phyloP scores from a whole-genome alignment of 495 filamentous ascomycete genomes.

The Hypoxylon perforatum region DNA sequence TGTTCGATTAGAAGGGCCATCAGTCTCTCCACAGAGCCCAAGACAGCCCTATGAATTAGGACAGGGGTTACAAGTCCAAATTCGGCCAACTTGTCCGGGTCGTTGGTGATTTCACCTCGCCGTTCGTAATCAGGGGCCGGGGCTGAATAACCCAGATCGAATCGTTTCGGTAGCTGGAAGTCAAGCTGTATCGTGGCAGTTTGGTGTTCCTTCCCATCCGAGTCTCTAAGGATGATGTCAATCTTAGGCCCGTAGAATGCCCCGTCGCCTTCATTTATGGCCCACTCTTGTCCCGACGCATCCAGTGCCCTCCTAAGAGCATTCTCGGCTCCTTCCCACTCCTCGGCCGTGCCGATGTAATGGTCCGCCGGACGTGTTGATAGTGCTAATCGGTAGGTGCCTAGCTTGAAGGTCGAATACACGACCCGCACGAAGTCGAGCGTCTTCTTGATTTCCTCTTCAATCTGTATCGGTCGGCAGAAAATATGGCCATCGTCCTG shows the following conservation, averaged over 20 bases:
- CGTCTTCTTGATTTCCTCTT: conserved; percentile 80
- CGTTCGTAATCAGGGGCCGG: conserved; percentile 78
- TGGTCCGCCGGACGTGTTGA: conserved; percentile 82
- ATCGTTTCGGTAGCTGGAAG: conserved; percentile 89
- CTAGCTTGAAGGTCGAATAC: conserved; percentile 79
- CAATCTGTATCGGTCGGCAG: conserved; percentile 84
- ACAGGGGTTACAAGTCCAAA: conserved; percentile 76
- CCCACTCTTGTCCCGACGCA: conserved; percentile 72
- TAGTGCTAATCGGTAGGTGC: conserved; percentile 78
- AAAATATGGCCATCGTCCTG: conserved; percentile 98
- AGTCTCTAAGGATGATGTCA: conserved; percentile 85
- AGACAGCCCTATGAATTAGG: conserved; percentile 87
- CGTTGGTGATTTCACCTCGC: conserved; percentile 59
- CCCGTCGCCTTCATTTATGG: conserved; percentile 81
- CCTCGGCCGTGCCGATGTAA: conserved; percentile 79
- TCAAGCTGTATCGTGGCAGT: conserved; percentile 93
- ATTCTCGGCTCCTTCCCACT: conserved; percentile 85
- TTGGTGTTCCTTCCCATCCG: conserved; percentile 89
- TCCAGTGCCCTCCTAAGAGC: conserved; percentile 77
- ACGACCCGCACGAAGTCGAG: conserved; percentile 83
- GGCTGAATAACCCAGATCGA: conserved; percentile 78
- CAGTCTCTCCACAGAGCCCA: conserved; percentile 88
- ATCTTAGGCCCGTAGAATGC: conserved; percentile 98
- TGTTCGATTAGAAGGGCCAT: conserved; percentile 90
- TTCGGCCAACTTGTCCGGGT: conserved; percentile 55